Conservation (phyloP, 495 filamentous ascomycete genomes). For the Penicillium soppii region DNA sequence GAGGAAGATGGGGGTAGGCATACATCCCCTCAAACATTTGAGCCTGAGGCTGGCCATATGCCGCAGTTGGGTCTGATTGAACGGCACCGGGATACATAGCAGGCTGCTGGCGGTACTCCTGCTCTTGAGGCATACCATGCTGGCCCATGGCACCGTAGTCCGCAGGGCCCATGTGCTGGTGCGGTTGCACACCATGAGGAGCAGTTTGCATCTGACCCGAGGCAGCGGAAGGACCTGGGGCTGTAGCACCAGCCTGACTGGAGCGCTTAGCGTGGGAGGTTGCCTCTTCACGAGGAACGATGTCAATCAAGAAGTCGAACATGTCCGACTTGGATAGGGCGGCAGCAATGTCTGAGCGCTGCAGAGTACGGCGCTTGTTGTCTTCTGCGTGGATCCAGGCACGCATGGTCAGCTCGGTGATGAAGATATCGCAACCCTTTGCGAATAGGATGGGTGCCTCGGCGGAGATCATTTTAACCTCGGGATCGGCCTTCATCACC, state of each 20-base stretch:
- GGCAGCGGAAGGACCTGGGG: conserved; percentile 44
- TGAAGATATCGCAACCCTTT: conserved; percentile 99
- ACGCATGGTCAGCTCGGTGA: conserved; percentile 97
- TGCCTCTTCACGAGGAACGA: conserved; percentile 94
- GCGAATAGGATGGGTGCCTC: conserved; percentile 97
- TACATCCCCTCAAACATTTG: conserved; percentile 92
- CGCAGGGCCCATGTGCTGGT: conserved; percentile 66
- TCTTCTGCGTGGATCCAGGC: conserved; percentile 99
- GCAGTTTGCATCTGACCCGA: conserved; percentile 60
- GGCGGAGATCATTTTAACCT: conserved; percentile 99
- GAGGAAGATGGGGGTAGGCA: conserved; percentile 72
- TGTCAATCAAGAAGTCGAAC: conserved; percentile 99
- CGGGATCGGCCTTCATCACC: conserved; percentile 99
- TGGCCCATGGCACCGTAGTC: conserved; percentile 65
- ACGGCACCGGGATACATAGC: conserved; percentile 78
- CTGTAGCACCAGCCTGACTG: conserved; percentile 56
- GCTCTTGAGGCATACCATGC: conserved; percentile 62
- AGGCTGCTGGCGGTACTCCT: conserved; percentile 75
- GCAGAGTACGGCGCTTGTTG: conserved; percentile 94
- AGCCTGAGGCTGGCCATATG: conserved; percentile 71
- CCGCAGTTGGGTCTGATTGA: conserved; percentile 63
- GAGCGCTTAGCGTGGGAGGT: conserved; percentile 76
- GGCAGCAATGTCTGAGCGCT: conserved; percentile 93
- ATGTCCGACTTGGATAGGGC: conserved; percentile 96
- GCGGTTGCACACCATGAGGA: conserved; percentile 56